phyloP scores from a whole-genome alignment of 2,329 filamentous ascomycete genomes.

The Calycina herbarum region DNA sequence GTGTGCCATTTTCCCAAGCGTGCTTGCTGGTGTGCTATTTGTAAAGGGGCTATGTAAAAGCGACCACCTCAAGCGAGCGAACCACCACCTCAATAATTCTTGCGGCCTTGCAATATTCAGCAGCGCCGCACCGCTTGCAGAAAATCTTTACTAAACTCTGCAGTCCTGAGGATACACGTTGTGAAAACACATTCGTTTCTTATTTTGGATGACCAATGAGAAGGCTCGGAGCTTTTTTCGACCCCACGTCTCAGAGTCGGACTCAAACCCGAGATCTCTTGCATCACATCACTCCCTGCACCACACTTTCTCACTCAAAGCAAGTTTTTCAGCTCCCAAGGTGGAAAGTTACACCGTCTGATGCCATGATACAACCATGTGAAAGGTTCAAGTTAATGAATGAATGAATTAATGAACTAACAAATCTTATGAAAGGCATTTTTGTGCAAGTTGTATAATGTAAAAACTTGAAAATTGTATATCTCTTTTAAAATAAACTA shows the following conservation, averaged over 20 bases:
- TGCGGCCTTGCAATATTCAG: not conserved
- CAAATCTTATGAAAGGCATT: not conserved
- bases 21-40: too few species aligned
- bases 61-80: not conserved
- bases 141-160: not conserved
- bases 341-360: not conserved
- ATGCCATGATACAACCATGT: not conserved
- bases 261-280: not conserved
- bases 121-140: not conserved
- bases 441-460: not conserved
- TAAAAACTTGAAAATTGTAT: not conserved
- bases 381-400: not conserved
- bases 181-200: not conserved
- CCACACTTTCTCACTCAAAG: not conserved
- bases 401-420: not conserved
- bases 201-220: not conserved
- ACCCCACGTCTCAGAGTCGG: slow-evolving; percentile 6
- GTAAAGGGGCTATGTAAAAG: not conserved
- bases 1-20: too few species aligned
- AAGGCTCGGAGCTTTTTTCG: not conserved
- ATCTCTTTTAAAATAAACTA: slow-evolving; percentile 3
- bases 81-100: too few species aligned
- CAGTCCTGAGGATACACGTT: not conserved
- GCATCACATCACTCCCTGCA: not conserved
- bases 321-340: not conserved